These are phyloP conservation scores for Vitis labrusca DNA, from an alignment of 164 flowering plant species.

Conservation along the genomic window DNA sequence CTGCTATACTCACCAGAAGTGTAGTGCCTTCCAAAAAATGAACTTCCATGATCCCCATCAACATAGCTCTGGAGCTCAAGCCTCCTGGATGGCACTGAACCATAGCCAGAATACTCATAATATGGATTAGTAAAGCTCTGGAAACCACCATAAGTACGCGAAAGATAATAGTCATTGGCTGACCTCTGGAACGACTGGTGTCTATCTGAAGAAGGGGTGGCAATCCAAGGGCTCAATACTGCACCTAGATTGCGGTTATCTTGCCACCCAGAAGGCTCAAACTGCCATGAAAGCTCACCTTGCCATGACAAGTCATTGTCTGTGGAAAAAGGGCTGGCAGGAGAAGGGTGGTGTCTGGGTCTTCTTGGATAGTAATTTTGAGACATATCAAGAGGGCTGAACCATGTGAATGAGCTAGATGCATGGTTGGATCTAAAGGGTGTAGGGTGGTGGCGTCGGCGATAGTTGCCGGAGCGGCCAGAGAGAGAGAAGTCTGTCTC, in stretches of 20 bases:
- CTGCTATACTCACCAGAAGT: slow-evolving; percentile 4
- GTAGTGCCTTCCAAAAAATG: slow-evolving; percentile 11
- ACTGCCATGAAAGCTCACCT: slow-evolving; percentile 69
- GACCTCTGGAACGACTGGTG: slow-evolving; percentile 30
- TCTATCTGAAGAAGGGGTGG: slow-evolving; percentile 15
- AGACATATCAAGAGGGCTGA: slow-evolving; percentile 20
- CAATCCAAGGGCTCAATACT: slow-evolving; percentile 60
- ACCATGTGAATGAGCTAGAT: slow-evolving; percentile 22
- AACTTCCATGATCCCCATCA: slow-evolving; percentile 22
- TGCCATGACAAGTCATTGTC: slow-evolving; percentile 61
- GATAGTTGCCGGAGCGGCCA: neutral
- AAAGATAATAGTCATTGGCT: slow-evolving; percentile 55
- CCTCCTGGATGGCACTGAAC: slow-evolving; percentile 26
- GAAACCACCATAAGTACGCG: slow-evolving; percentile 22
- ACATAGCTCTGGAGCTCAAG: slow-evolving; percentile 68
- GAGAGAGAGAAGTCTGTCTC: slow-evolving; percentile 27
- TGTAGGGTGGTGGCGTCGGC: slow-evolving; percentile 30
- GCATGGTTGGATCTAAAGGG: slow-evolving; percentile 28
- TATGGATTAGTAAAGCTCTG: slow-evolving; percentile 29
- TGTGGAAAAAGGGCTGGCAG: slow-evolving; percentile 37
- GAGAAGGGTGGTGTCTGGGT: slow-evolving; percentile 24
- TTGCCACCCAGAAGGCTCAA: slow-evolving; percentile 52
- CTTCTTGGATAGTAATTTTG: slow-evolving; percentile 12
- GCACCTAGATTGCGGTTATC: slow-evolving; percentile 43
- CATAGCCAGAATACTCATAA: slow-evolving; percentile 29